These are phyloP conservation scores for Zalaria obscura DNA, from an alignment of 2,329 filamentous ascomycete species.

Conservation along the genomic window DNA sequence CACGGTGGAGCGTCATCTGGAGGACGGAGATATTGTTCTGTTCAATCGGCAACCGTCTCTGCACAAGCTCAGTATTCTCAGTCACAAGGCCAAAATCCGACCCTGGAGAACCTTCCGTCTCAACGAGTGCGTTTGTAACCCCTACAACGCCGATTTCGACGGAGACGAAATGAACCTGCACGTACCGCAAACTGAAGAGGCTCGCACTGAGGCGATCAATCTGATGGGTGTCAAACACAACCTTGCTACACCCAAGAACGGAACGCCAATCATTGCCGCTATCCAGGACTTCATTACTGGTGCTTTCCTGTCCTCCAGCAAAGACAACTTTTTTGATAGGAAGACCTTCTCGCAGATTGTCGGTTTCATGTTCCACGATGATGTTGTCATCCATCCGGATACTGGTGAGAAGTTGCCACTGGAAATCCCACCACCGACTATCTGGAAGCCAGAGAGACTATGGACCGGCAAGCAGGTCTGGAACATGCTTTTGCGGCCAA, in stretches of 20 bases:
- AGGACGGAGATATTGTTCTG: slow-evolving; percentile 88
- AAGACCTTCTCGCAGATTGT: slow-evolving; percentile 81
- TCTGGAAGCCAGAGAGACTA: slow-evolving; percentile 69
- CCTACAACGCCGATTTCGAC: slow-evolving; percentile 98
- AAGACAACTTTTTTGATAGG: slow-evolving; percentile 84
- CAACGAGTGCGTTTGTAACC: slow-evolving; percentile 95
- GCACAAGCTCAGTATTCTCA: slow-evolving; percentile 97
- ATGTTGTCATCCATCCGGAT: slow-evolving; percentile 33
- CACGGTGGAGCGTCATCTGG: slow-evolving; percentile 82
- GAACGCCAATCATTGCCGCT: slow-evolving; percentile 95
- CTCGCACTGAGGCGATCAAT: slow-evolving; percentile 84
- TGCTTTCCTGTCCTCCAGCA: slow-evolving; percentile 78
- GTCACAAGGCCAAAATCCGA: slow-evolving; percentile 81
- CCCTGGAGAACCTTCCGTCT: slow-evolving; percentile 93
- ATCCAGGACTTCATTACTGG: slow-evolving; percentile 99
- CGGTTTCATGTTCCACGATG: slow-evolving; percentile 81
- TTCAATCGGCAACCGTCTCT: slow-evolving; percentile 97
- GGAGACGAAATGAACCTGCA: slow-evolving; percentile 99
- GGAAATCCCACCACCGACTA: slow-evolving; percentile 73
- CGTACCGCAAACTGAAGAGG: slow-evolving; percentile 94
- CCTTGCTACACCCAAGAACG: slow-evolving; percentile 88
- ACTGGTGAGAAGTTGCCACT: slow-evolving; percentile 44
- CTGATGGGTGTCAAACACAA: slow-evolving; percentile 98
- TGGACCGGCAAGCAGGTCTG: slow-evolving; percentile 99
- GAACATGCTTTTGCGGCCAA: slow-evolving; percentile 80